Base-by-base conservation (phyloP, 1,139 yeast species). In the Pichia sp. region DNA sequence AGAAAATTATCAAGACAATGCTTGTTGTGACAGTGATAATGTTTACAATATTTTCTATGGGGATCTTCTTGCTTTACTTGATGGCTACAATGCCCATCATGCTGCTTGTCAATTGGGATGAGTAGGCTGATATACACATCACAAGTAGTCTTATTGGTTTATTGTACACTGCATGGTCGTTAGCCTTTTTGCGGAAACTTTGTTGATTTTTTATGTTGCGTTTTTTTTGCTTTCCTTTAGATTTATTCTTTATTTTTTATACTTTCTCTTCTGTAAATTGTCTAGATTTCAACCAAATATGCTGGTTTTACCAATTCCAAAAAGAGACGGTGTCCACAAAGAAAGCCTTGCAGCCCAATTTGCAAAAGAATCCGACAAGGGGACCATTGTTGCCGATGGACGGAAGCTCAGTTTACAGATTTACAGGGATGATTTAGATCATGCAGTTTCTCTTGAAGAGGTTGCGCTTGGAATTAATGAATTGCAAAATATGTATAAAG, bases 81-180 rank as follows among this genome's bases (percentile, higher is more conserved):
- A 6, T 46, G 4, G 39, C 39, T 3, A 45, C 47, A 6, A 12
- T 49, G 7, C 52, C 52, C 5, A 7, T 40, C 5, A 15, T 48
- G 43, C 22, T 43, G 6, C 7, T 35, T n/a, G 8, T 4, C n/a
- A 12, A 25, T 7, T 23, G 13, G 2, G 8, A 15, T 4, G 23
- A 22, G 13, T 27, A 27, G n/a, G n/a, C n/a, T n/a, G n/a, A n/a
- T n/a, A n/a, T n/a, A n/a, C n/a, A n/a, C n/a, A n/a, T n/a, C n/a
- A n/a, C n/a, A n/a, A n/a, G n/a, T n/a, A n/a, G n/a, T n/a, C n/a
- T n/a, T n/a, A n/a, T n/a, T n/a, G n/a, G n/a, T n/a, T n/a, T n/a
- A n/a, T n/a, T n/a, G n/a, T n/a, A n/a, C n/a, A n/a, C n/a, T n/a
- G n/a, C n/a, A n/a, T n/a, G n/a, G n/a, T n/a, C n/a, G n/a, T n/a